Evolutionary conservation across 257 asterid species (phyloP), one percentile per base, ranked within the genome.

Genomic region (Vinca minor): DNA sequence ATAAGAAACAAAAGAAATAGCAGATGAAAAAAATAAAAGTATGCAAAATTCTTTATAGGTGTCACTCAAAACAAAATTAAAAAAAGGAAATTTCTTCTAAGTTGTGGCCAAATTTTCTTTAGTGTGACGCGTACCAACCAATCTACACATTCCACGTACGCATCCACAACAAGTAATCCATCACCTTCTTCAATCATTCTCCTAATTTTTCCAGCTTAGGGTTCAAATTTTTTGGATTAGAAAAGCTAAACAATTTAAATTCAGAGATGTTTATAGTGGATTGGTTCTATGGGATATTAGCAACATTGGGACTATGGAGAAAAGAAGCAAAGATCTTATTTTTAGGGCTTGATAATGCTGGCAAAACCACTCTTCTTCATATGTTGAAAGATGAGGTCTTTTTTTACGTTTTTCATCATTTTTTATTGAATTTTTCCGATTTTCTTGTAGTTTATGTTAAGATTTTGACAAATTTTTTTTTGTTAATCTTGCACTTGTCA

Each of bases 321-420:
- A 69, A 69, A 46, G 73, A 62, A 29, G 73, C 73, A 2, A 69
- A 69, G 73, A 69, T 69, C 38, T 62, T 69, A 34, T 69, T 69
- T 42, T 62, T 69, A 42, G 73, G 73, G 35, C 73, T 69, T 13
- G 73, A 69, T 62, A 69, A 69, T 62, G 56, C 73, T 44, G 73
- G 68, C 6, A 69, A 69, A 53, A 69, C 68, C 54, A 69, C 68
- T 8, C 63, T 69, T 48, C 73, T 69, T 28, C 73, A 69, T 32
- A 69, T 69, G 73, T 62, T 69, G 63, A 69, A 69, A 69, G 67
- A 69, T 28, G 68, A 69, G 73, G 73, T 69, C 17, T n/a, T 5
- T 21, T 39, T 29, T 56, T 41, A 5, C 5, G 26, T 41, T 57
- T 21, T 23, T 1, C 31, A n/a, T 20, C 20, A 0, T 25, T 17